Conservation (phyloP, 495 filamentous ascomycete genomes). For the Tuber microsphaerosporum region DNA sequence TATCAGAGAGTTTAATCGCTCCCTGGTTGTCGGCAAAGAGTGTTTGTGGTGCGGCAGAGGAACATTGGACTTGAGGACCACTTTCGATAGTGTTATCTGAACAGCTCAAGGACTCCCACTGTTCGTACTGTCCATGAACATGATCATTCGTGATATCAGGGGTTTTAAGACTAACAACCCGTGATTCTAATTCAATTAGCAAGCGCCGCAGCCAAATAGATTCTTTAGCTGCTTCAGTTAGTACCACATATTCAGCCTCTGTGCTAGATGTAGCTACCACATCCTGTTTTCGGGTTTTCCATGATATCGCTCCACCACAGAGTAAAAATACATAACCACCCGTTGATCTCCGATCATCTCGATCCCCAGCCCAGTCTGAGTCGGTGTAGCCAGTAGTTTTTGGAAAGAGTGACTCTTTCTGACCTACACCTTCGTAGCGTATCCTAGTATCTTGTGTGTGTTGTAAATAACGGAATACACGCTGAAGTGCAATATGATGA, state of each 20-base stretch:
- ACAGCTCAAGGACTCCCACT: no score
- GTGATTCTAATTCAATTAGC: not conserved
- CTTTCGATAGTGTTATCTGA: no score
- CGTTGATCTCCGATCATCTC: not conserved
- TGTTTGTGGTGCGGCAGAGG: no score
- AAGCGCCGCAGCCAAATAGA: not conserved
- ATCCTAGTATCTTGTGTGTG: not conserved
- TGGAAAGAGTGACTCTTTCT: no score
- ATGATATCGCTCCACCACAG: not conserved
- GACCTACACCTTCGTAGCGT: no score
- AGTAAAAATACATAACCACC: slow-evolving; percentile 13
- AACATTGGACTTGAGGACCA: no score
- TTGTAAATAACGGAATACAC: not conserved
- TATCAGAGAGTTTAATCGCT: not conserved
- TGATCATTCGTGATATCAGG: not conserved
- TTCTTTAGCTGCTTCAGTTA: slow-evolving; percentile 4
- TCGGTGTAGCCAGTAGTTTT: not conserved
- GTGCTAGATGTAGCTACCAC: slow-evolving; percentile 10
- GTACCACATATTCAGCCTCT: slow-evolving; percentile 22
- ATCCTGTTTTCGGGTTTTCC: slow-evolving; percentile 12
- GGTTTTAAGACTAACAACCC: no score
- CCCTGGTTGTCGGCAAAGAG: not conserved
- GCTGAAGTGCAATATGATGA: not conserved
- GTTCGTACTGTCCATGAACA: no score
- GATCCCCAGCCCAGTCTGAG: not conserved